phyloP scores from a whole-genome alignment of 371 early-diverging fungal species.

The Mortierella sp. region DNA sequence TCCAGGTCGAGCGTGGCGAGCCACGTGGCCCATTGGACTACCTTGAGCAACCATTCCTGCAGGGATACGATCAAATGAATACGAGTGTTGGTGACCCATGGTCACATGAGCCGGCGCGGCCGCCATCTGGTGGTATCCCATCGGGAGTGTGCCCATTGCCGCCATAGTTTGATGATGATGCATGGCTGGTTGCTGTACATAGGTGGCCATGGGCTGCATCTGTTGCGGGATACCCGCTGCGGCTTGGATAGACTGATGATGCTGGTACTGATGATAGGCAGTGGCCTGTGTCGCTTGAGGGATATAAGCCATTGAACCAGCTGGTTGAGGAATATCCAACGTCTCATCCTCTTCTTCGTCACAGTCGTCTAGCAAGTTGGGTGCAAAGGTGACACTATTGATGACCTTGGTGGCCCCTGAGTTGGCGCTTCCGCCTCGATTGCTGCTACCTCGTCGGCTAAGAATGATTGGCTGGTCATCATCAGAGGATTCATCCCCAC shows the following conservation, averaged over 20 bases:
- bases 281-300: background rate
- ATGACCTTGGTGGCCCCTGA: too few species aligned
- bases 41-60: background rate
- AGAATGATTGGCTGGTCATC: slow-evolving; percentile 36
- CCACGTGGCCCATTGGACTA: background rate
- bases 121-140: too few species aligned
- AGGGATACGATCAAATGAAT: slow-evolving; percentile 24
- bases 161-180: background rate
- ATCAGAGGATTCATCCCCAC: slow-evolving; percentile 14
- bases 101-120: background rate
- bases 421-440: background rate
- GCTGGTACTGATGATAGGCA: background rate
- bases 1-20: background rate
- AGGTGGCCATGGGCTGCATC: background rate
- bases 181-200: background rate
- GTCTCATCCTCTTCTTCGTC: too few species aligned
- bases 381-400: too few species aligned
- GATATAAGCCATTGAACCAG: too few species aligned
- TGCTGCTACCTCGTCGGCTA: slow-evolving; percentile 10
- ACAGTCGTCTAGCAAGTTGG: too few species aligned
- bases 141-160: background rate
- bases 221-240: background rate
- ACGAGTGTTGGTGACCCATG: slow-evolving; percentile 35
- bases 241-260: background rate
- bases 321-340: too few species aligned